phyloP scores from a whole-genome alignment of 2,329 filamentous ascomycete genomes.

The Monosporascus sp. region DNA sequence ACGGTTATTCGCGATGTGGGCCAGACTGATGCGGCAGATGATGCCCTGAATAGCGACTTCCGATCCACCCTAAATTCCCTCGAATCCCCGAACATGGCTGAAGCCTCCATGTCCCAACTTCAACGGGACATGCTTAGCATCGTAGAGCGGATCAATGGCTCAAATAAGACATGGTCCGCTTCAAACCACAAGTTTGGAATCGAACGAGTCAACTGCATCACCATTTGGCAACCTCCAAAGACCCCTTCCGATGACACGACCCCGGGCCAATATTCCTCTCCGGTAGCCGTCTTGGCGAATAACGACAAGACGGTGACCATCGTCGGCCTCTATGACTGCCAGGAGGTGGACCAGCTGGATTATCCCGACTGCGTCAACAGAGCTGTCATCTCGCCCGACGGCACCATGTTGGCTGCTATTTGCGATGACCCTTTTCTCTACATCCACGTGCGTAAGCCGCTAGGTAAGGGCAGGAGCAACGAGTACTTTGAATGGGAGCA shows the following conservation, averaged over 20 bases:
- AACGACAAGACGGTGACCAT: slow-evolving; percentile 87
- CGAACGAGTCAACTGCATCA: slow-evolving; percentile 63
- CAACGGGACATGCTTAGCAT: slow-evolving; percentile 27
- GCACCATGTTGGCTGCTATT: slow-evolving; percentile 72
- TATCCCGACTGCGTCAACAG: slow-evolving; percentile 89
- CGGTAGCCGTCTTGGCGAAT: slow-evolving; percentile 74
- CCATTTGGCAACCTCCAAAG: slow-evolving; percentile 53
- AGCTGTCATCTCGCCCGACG: slow-evolving; percentile 88
- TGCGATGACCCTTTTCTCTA: slow-evolving; percentile 85
- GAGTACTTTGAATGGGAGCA: slow-evolving; percentile 44
- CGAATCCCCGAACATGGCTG: slow-evolving; percentile 25
- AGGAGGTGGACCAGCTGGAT: slow-evolving; percentile 63
- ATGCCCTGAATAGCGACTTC: slow-evolving; percentile 19
- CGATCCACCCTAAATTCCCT: slow-evolving; percentile 15
- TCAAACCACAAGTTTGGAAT: slow-evolving; percentile 51
- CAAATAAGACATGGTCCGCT: slow-evolving; percentile 41
- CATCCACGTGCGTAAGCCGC: slow-evolving; percentile 60
- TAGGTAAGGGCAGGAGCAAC: slow-evolving; percentile 29
- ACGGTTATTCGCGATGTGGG: slow-evolving; percentile 60
- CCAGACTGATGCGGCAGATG: slow-evolving; percentile 28
- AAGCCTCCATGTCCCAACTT: slow-evolving; percentile 27
- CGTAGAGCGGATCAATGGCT: slow-evolving; percentile 27
- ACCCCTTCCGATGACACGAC: slow-evolving; percentile 18
- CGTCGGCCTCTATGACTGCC: slow-evolving; percentile 64
- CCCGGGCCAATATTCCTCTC: slow-evolving; percentile 39